phyloP scores from a whole-genome alignment of 2,329 filamentous ascomycete species.

The Penicillium sumatraense region DNA sequence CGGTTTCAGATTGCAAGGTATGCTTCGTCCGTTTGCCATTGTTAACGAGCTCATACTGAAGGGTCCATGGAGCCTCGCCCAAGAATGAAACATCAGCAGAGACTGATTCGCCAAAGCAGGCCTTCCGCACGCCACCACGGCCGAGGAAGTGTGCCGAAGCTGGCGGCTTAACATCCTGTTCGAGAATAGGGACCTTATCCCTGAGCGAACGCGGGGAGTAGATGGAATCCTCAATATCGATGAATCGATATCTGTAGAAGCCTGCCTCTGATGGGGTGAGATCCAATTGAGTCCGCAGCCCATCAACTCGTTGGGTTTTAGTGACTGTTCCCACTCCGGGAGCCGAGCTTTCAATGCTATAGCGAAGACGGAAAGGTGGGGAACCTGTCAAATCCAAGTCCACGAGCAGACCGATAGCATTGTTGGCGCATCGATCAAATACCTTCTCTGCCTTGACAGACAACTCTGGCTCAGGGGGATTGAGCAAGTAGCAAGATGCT shows the following conservation, averaged over 20 bases:
- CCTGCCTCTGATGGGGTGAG: conserved; percentile 81
- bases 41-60: conserved; percentile 93
- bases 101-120: conserved; percentile 82
- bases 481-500: conserved; percentile 88
- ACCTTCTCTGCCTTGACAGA: conserved; percentile 77
- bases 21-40: conserved; percentile 80
- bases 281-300: conserved; percentile 81
- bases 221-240: conserved; percentile 77
- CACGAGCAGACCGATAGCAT: conserved; percentile 86
- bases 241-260: conserved; percentile 84
- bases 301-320: conserved; percentile 63
- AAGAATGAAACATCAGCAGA: conserved; percentile 74
- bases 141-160: conserved; percentile 75
- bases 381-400: conserved; percentile 90
- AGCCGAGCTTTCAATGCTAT: conserved; percentile 66
- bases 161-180: conserved; percentile 92
- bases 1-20: conserved; percentile 65
- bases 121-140: conserved; percentile 59
- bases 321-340: conserved; percentile 56
- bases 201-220: conserved; percentile 71
- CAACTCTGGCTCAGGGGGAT: conserved; percentile 84
- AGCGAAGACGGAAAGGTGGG: conserved; percentile 84
- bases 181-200: conserved; percentile 67
- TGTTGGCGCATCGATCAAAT: conserved; percentile 92
- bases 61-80: conserved; percentile 83